Evolutionary conservation across 2,329 filamentous ascomycete species (phyloP), one percentile per base, ranked within the genome.

Genomic region (Colletotrichum lini): DNA sequence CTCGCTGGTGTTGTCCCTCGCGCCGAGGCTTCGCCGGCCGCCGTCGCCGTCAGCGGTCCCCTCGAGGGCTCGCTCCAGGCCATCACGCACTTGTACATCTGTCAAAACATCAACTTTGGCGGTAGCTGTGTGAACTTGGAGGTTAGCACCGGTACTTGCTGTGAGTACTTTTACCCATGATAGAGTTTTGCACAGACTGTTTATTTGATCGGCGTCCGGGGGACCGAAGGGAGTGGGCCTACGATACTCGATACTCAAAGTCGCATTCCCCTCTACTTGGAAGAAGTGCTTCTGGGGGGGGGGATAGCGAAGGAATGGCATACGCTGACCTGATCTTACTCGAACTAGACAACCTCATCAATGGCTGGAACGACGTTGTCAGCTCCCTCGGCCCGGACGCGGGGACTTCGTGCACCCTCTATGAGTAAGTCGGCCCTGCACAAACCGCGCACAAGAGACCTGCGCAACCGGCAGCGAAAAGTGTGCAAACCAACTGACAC

Each of bases 381-480:
- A 35, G 42, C 12, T 60, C 57, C 5, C 57, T 60, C 15, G 57
- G 57, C 2, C 57, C 57, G 4, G 57, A 60, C n/a, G 7, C 16
- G 16, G 57, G 57, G n/a, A 60, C 57, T 5, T 21, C 40, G 12
- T 60, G 57, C 57, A 60, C 57, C 23, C 47, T 60, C 23, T 60
- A 42, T 42, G 57, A 47, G 57, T 60, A 21, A 35, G 57, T 49
- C 12, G 21, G 6, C 44, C 23, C 3, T 40, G 18, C 4, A 23
- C 2, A 40, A 13, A 53, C 9, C 9, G 16, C 47, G 4, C 47
- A 50, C 5, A 9, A 30, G 23, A 5, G n/a, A 26, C 26, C 26
- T 3, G 30, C 21, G 6, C 23, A 15, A 4, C 49, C 1, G 4
- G 4, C 23, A 38, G 2, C 26, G 3, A 26, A 12, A 13, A 2